A percentile compares a stretch with the other conserved stretches of the same genome.
phyloP scores from a whole-genome alignment of 768 basidiomycete species.

The Pholiota conissans region DNA sequence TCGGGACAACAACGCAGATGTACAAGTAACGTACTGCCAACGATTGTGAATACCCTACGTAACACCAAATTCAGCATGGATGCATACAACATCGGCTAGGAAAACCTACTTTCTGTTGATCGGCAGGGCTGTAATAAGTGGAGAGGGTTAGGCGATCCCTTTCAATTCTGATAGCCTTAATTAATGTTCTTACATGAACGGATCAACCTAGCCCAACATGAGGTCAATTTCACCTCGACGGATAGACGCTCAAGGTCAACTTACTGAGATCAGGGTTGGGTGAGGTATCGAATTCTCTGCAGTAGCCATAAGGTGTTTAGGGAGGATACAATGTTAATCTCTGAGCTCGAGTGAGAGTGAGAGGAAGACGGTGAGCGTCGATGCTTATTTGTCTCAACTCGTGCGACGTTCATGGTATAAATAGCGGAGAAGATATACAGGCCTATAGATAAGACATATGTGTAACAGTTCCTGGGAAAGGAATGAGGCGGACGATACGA shows the following conservation, averaged over 20 bases:
- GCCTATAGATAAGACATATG: not conserved
- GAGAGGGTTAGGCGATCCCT: not conserved
- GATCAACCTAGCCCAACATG: slow-evolving; percentile 51
- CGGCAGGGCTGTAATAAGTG: slow-evolving; percentile 35
- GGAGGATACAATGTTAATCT: not conserved
- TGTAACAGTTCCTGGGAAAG: not conserved
- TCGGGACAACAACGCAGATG: not conserved
- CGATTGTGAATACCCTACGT: slow-evolving; percentile 65
- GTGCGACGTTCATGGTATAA: not conserved
- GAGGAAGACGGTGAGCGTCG: not conserved
- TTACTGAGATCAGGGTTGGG: slow-evolving; percentile 58
- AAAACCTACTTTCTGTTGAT: slow-evolving; percentile 56
- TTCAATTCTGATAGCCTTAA: not conserved
- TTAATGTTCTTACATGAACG: slow-evolving; percentile 54
- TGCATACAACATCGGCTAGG: not conserved
- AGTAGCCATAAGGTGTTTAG: slow-evolving; percentile 49
- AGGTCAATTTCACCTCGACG: not conserved
- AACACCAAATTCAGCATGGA: not conserved
- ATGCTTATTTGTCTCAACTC: not conserved
- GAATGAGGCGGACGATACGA: not conserved
- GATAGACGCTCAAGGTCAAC: slow-evolving; percentile 4
- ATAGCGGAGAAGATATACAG: not conserved
- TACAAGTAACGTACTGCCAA: slow-evolving; percentile 58
- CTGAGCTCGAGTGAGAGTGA: not conserved
- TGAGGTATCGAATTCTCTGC: slow-evolving; percentile 59